Base-by-base conservation (phyloP, 768 basidiomycete species). In the Lactarius deliciosus region DNA sequence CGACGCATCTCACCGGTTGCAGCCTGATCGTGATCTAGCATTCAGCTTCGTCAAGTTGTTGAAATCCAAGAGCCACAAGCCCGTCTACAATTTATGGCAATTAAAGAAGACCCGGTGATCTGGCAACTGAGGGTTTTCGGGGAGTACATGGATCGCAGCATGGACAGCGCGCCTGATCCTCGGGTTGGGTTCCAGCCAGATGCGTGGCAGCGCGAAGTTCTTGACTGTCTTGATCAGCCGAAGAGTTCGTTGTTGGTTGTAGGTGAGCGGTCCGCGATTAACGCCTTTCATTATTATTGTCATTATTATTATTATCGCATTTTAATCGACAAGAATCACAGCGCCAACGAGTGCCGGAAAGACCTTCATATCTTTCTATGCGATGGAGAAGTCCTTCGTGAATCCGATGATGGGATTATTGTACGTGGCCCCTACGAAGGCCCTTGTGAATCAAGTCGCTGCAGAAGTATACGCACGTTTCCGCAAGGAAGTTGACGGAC, bases 391-490 rank as follows among this genome's bases (percentile, higher is more conserved):
- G 68, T 89, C 16, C 76, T 91, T 2, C 77, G 85, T 63, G 78
- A 77, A 47, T 86, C 86, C 0, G 85, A 91, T 71, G 83, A 89
- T 53, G 88, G 86, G 0, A 80, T 91, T 50, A 72, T 91, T 41
- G 84, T 91, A 91, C 72, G 82, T 91, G 53, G 89, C 89, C 0
- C 89, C 89, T 0, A 90, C 89, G 8, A 91, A 91, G 73, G 88
- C 89, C 0, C 79, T 91, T 0, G 89, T 91, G 59, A 81, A 80
- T 41, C 89, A 91, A 70, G 84, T 89, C 32, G 86, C 88, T 0
- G 86, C 90, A 0, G 89, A 91, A 71, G 80, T 89, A n/a, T 88
- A 89, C 65, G 89, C 85, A 2, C 79, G 89, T 5, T 90, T 88
- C 74, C 81, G 80, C 68, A 84, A 90, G 79, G 77, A 81, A 36